Evolutionary conservation across 257 asterid species (phyloP).

Genomic region (Rubia yunnanensis): DNA sequence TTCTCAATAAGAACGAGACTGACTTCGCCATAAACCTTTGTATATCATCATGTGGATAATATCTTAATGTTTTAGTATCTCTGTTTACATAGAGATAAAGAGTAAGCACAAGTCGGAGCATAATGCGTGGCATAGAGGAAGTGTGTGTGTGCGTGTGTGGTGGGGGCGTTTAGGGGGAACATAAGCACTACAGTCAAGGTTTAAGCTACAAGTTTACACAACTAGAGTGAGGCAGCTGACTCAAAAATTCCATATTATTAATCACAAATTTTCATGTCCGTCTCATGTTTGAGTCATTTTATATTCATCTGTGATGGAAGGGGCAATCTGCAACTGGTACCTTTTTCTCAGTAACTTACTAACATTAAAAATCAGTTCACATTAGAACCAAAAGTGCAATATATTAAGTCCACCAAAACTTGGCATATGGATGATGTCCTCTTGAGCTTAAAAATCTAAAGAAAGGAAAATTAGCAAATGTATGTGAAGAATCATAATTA

Average conservation of each 20-base stretch:
- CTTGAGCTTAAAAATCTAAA: not conserved
- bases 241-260: not conserved
- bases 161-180: no score
- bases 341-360: no score
- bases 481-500: not conserved
- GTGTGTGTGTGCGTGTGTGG: no score
- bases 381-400: not conserved
- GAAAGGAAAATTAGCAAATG: not conserved
- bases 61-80: conserved; percentile 56
- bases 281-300: not conserved
- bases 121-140: not conserved
- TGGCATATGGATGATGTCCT: not conserved
- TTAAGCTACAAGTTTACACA: not conserved
- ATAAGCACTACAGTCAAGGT: no score
- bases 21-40: conserved; percentile 87
- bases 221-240: not conserved
- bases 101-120: not conserved
- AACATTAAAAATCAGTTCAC: not conserved
- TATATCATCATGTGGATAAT: conserved; percentile 60
- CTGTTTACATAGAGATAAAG: conserved; percentile 23
- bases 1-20: conserved; percentile 69
- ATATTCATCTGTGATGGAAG: not conserved
- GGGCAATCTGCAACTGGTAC: not conserved
- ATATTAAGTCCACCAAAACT: not conserved
- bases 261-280: not conserved